A percentile compares a stretch with the other conserved stretches of the same genome.
Evolutionary conservation across 306 rosid genomes (phyloP).

Genomic region (Fragaria ananassa): DNA sequence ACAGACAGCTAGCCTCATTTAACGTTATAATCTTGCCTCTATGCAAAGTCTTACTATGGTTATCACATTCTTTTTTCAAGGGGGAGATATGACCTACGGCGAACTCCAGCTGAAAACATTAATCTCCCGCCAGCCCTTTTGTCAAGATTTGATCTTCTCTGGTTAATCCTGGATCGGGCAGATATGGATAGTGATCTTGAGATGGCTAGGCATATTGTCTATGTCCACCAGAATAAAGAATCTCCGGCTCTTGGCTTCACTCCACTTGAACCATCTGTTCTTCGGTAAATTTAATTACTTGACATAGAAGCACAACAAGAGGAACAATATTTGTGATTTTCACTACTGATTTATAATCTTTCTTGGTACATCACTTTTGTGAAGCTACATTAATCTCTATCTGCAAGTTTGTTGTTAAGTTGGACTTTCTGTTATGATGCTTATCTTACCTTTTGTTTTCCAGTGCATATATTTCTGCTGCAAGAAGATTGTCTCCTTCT

Average conservation of each 20-base stretch:
- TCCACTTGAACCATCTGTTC: slow-evolving; percentile 94
- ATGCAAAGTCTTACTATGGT: slow-evolving; percentile 29
- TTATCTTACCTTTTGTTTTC: slow-evolving; percentile 15
- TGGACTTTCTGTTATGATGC: slow-evolving; percentile 8
- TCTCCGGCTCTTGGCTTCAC: slow-evolving; percentile 91
- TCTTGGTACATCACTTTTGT: not conserved
- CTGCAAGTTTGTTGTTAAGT: not conserved
- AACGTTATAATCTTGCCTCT: slow-evolving; percentile 8
- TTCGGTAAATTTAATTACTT: slow-evolving; percentile 56
- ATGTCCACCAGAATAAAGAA: slow-evolving; percentile 89
- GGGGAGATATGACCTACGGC: slow-evolving; percentile 94
- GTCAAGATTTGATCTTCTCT: slow-evolving; percentile 92
- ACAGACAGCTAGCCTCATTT: not conserved
- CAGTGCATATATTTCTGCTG: slow-evolving; percentile 91
- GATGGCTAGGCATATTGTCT: slow-evolving; percentile 94
- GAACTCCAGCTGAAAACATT: slow-evolving; percentile 98
- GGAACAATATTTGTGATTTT: slow-evolving; percentile 12
- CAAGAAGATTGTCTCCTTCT: slow-evolving; percentile 85
- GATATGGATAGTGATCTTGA: slow-evolving; percentile 98
- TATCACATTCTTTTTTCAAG: slow-evolving; percentile 39
- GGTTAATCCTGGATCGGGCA: slow-evolving; percentile 98
- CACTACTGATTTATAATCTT: slow-evolving; percentile 9
- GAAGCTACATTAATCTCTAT: not conserved
- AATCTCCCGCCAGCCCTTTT: slow-evolving; percentile 95
- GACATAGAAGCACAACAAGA: not conserved